Percentiles rank a stretch among this genome's conserved stretches.
phyloP scores from a whole-genome alignment of 495 filamentous ascomycete genomes.

The Chaetomium tenue region DNA sequence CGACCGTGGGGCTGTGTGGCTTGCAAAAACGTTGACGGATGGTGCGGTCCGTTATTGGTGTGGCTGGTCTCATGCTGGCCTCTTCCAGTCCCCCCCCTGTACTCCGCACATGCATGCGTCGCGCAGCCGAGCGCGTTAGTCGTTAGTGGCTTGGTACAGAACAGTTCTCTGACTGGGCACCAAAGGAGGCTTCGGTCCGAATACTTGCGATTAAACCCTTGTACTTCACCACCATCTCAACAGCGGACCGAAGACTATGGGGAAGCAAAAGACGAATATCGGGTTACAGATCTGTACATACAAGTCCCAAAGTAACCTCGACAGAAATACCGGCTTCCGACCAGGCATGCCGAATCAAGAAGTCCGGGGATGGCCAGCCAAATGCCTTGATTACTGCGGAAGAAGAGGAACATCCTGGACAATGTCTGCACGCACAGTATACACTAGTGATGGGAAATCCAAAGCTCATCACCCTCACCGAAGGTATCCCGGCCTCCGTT shows the following conservation, averaged over 20 bases:
- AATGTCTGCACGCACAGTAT: too few species aligned
- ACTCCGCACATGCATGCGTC: conserved; percentile 23
- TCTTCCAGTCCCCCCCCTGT: neutral
- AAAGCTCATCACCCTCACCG: too few species aligned
- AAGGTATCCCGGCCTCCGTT: neutral
- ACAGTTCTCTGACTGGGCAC: conserved; percentile 13
- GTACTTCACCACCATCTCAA: neutral
- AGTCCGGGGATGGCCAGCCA: neutral
- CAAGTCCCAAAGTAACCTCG: too few species aligned
- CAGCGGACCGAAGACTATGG: neutral
- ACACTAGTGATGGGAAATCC: too few species aligned
- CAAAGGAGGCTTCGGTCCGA: conserved; percentile 33
- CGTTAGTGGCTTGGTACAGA: conserved; percentile 19
- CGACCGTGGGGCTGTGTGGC: neutral
- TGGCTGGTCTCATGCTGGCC: conserved; percentile 11
- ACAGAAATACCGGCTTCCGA: neutral
- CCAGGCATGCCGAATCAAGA: neutral
- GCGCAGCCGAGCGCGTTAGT: conserved; percentile 16
- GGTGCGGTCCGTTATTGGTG: neutral
- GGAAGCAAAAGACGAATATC: neutral
- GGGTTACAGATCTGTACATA: neutral
- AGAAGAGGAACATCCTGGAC: neutral
- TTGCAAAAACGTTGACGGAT: neutral
- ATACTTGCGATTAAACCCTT: conserved; percentile 29
- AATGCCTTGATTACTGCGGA: neutral